Percentiles rank a stretch among this genome's conserved stretches.
Conservation (phyloP, 108 stramenopile species). For the Bacterosira constricta region DNA sequence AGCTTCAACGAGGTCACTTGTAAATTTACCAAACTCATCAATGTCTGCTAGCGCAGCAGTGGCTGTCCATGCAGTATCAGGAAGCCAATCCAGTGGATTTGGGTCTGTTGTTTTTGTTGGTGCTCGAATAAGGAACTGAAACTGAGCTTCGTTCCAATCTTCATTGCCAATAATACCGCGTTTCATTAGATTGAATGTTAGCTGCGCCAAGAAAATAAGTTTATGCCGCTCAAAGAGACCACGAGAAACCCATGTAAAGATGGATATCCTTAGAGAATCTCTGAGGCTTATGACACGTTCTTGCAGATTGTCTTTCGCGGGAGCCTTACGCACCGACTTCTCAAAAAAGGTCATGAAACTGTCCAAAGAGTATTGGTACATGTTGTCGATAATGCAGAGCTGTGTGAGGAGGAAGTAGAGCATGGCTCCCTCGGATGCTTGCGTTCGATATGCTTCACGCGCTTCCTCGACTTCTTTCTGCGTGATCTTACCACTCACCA, state of each 20-base stretch:
- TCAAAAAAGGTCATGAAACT: slow-evolving; percentile 87
- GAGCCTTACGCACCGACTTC: slow-evolving; percentile 81
- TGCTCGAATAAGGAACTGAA: slow-evolving; percentile 85
- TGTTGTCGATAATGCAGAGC: slow-evolving; percentile 86
- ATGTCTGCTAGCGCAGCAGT: slow-evolving; percentile 72
- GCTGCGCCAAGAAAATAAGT: slow-evolving; percentile 87
- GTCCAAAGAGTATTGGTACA: slow-evolving; percentile 95
- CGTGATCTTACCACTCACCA: slow-evolving; percentile 78
- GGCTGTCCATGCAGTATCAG: slow-evolving; percentile 74
- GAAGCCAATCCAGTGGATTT: slow-evolving; percentile 82
- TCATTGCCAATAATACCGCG: slow-evolving; percentile 79
- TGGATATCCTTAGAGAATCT: slow-evolving; percentile 80
- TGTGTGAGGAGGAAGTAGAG: slow-evolving; percentile 92
- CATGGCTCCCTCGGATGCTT: slow-evolving; percentile 94
- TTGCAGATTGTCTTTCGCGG: slow-evolving; percentile 54
- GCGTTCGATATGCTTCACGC: slow-evolving; percentile 84
- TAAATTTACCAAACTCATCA: slow-evolving; percentile 85
- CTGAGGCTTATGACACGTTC: slow-evolving; percentile 76
- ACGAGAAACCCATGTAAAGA: slow-evolving; percentile 90
- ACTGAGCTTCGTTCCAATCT: slow-evolving; percentile 71
- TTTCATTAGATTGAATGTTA: slow-evolving; percentile 91
- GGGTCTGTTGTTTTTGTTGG: slow-evolving; percentile 69
- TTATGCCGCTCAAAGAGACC: slow-evolving; percentile 93
- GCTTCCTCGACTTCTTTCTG: slow-evolving; percentile 81
- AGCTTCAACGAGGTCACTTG: slow-evolving; percentile 85